A percentile compares a stretch with the other conserved stretches of the same genome.
Conservation (phyloP, 2,329 filamentous ascomycete species). For the Colletotrichum filicis region DNA sequence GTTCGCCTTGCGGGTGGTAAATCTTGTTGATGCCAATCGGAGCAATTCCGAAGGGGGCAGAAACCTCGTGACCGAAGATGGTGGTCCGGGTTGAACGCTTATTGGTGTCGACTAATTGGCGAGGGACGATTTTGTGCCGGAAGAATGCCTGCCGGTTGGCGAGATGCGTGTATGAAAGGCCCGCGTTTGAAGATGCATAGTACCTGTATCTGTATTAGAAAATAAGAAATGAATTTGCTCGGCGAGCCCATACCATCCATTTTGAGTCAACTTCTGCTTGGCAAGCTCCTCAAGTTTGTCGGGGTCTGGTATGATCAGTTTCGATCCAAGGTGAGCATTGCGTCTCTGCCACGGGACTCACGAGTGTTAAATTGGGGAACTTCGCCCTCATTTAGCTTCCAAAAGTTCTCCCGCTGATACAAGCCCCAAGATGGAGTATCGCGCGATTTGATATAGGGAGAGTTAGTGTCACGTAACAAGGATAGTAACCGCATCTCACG, state of each 20-base stretch:
- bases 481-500: too few species aligned
- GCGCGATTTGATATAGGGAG: slow-evolving; percentile 39
- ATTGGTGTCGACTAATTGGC: slow-evolving; percentile 69
- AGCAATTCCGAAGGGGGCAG: slow-evolving; percentile 72
- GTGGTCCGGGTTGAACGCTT: slow-evolving; percentile 64
- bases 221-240: too few species aligned
- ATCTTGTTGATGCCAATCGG: slow-evolving; percentile 75
- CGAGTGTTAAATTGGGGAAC: slow-evolving; percentile 40
- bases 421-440: slow-evolving; percentile 41
- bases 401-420: slow-evolving; percentile 42
- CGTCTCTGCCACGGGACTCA: slow-evolving; percentile 5
- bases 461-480: too few species aligned
- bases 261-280: slow-evolving; percentile 64
- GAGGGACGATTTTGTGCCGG: slow-evolving; percentile 70
- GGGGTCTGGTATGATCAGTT: slow-evolving; percentile 53
- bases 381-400: slow-evolving; percentile 40
- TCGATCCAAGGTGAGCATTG: not conserved
- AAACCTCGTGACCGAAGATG: slow-evolving; percentile 70
- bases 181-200: slow-evolving; percentile 68
- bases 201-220: slow-evolving; percentile 43
- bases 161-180: slow-evolving; percentile 60
- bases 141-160: slow-evolving; percentile 74
- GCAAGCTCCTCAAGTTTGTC: slow-evolving; percentile 68
- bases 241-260: slow-evolving; percentile 57
- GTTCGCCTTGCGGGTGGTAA: slow-evolving; percentile 68